Evolutionary conservation across 2,329 filamentous ascomycete species (phyloP), one percentile per base, ranked within the genome.

Genomic region (Nemania bipapillata): DNA sequence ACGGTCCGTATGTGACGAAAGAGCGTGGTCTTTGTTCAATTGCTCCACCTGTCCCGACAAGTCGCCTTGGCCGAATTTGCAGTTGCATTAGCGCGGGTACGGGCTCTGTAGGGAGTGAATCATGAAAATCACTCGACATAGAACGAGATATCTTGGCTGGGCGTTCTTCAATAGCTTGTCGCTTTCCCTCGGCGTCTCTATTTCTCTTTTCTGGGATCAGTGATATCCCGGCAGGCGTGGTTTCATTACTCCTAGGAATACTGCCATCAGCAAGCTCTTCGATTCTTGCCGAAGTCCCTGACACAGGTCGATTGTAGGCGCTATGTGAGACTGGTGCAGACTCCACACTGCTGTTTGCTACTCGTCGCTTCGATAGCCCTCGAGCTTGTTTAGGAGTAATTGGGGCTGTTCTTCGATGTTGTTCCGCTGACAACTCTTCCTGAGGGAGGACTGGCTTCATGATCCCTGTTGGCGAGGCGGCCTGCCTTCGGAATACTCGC

Each of bases 241-340:
- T 60, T 28, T 32, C 63, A 4, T 8, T 37, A 9, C 20, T 35
- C 15, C 40, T 50, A 2, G 35, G 24, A 28, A 53, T 28, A 20
- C 17, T 17, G 1, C 50, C 26, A 24, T 50, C 28, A 11, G 26
- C 20, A 22, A n/a, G 26, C n/a, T 67, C 65, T 52, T 62, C 37
- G 30, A 45, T 11, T 3, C 30, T 42, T 42, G 53, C 45, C 54
- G 49, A 22, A 55, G 20, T 64, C 12, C 76, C 75, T n/a, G 68
- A 65, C 9, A 78, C 76, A 8, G 74, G 75, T 11, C 76, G 72
- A 58, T 79, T 78, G 52, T 77, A 79, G 24, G 71, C 72, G 54
- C 74, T 78, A 58, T 74, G 70, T 11, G 72, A 72, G 30, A 64
- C 70, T 24, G 66, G 67, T 15, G 53, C 8, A 8, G 63, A 30